These are phyloP conservation scores for Nephelium lappaceum DNA, from an alignment of 345 rosid genomes.

Conservation along the genomic window DNA sequence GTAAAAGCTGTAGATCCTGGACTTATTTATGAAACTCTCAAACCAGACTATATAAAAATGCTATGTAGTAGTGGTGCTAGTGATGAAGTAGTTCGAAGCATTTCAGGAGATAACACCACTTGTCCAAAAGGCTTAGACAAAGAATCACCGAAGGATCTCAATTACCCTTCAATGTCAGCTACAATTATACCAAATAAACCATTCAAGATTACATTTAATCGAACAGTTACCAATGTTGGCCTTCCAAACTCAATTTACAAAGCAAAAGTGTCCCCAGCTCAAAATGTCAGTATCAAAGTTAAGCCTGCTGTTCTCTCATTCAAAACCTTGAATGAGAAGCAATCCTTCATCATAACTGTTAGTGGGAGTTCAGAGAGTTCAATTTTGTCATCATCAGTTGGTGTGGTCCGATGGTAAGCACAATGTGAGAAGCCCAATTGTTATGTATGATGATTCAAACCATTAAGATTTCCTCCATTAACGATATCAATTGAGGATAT, in stretches of 20 bases:
- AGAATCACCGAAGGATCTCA: constrained; percentile 27
- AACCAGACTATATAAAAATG: constrained; percentile 41
- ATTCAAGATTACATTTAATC: constrained; percentile 27
- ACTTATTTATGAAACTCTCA: constrained; percentile 33
- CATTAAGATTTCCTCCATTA: too few relatives aligned
- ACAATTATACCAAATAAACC: constrained; percentile 9
- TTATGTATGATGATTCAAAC: not conserved
- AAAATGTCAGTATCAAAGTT: constrained; percentile 25
- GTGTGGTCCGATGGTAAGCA: constrained; percentile 24
- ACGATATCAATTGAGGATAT: too few relatives aligned
- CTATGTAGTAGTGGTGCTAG: constrained; percentile 40
- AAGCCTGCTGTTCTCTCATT: constrained; percentile 29
- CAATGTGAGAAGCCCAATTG: constrained; percentile 25
- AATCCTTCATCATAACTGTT: constrained; percentile 27
- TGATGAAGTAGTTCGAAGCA: not conserved
- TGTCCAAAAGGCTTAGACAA: constrained; percentile 32
- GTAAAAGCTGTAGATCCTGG: constrained; percentile 23
- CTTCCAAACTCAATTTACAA: not conserved
- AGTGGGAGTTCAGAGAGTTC: not conserved
- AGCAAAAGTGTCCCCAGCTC: constrained; percentile 5
- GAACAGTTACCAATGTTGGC: constrained; percentile 47
- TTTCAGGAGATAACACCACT: constrained; percentile 38
- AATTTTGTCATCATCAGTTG: not conserved
- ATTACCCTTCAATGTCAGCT: constrained; percentile 45
- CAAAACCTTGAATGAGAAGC: constrained; percentile 22